Evolutionary conservation across 2,329 filamentous ascomycete genomes (phyloP).

Genomic region (Taxawa tesnikishii): DNA sequence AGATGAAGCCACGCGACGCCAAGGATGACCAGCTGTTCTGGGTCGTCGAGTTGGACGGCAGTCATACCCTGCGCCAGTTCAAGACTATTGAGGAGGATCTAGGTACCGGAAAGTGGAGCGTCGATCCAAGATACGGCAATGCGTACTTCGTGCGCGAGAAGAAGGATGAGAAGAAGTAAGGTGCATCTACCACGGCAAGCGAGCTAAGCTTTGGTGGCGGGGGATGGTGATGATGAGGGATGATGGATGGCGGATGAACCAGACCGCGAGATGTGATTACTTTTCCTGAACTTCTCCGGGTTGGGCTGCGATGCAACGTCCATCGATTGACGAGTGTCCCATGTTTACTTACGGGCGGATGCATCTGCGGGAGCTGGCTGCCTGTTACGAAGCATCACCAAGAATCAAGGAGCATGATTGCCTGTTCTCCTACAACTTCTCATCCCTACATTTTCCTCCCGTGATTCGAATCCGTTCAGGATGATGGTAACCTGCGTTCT

Average conservation of each 20-base stretch:
- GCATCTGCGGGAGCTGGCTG: too few species aligned
- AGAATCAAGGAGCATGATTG: too few species aligned
- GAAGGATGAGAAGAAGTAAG: conserved; percentile 13
- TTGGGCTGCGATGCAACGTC: too few species aligned
- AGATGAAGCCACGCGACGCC: conserved; percentile 18
- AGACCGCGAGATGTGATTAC: not conserved
- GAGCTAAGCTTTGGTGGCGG: too few species aligned
- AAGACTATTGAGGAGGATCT: conserved; percentile 19
- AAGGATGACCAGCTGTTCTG: conserved; percentile 22
- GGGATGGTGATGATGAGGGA: not conserved
- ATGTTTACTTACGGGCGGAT: too few species aligned
- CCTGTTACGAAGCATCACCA: too few species aligned
- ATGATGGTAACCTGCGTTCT: too few species aligned
- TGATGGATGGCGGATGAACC: not conserved
- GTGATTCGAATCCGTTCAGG: too few species aligned
- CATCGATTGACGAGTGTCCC: too few species aligned
- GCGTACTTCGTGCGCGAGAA: conserved; percentile 20
- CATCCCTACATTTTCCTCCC: too few species aligned
- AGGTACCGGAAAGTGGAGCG: conserved; percentile 20
- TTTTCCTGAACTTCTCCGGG: not conserved
- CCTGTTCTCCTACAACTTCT: too few species aligned
- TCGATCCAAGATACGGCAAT: conserved; percentile 19
- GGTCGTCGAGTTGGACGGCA: conserved; percentile 20
- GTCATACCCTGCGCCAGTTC: conserved; percentile 18
- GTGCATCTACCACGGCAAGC: too few species aligned